Conservation (phyloP, 441 rosid species). For the Brassica hybrid region DNA sequence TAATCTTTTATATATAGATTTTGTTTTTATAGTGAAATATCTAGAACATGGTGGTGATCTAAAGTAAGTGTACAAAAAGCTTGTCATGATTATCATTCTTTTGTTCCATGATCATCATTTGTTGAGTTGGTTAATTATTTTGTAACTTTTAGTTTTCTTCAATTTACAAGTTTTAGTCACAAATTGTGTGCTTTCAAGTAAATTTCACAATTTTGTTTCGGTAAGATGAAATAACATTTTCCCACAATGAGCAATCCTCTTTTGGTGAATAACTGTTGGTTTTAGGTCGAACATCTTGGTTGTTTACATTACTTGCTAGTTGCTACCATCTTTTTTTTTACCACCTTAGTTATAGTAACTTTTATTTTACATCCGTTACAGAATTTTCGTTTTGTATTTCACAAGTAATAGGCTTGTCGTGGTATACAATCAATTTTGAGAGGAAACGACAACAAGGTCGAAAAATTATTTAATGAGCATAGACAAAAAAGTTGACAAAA, state of each 20-base stretch:
- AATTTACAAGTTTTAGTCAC: neutral
- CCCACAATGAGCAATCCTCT: neutral
- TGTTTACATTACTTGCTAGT: neutral
- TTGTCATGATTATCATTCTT: neutral
- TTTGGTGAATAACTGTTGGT: neutral
- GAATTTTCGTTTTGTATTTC: no score
- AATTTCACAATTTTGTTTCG: neutral
- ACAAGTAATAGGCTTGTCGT: no score
- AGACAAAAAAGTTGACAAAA: no score
- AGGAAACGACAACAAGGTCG: no score
- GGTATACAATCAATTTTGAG: no score
- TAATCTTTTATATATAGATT: neutral
- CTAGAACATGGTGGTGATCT: neutral
- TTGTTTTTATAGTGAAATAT: constrained; percentile 6
- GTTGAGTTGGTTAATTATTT: neutral
- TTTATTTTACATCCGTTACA: no score
- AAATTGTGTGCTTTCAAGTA: neutral
- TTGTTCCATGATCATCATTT: constrained; percentile 1
- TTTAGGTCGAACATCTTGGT: neutral
- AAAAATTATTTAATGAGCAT: no score
- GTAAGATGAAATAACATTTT: neutral
- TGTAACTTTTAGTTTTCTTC: neutral
- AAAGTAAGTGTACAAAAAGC: neutral
- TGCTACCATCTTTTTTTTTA: neutral
- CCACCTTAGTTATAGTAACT: neutral